Percentiles rank a stretch among this genome's conserved stretches.
These are phyloP conservation scores for Diplodia sapinea DNA, from an alignment of 2,329 filamentous ascomycete genomes.

Conservation along the genomic window DNA sequence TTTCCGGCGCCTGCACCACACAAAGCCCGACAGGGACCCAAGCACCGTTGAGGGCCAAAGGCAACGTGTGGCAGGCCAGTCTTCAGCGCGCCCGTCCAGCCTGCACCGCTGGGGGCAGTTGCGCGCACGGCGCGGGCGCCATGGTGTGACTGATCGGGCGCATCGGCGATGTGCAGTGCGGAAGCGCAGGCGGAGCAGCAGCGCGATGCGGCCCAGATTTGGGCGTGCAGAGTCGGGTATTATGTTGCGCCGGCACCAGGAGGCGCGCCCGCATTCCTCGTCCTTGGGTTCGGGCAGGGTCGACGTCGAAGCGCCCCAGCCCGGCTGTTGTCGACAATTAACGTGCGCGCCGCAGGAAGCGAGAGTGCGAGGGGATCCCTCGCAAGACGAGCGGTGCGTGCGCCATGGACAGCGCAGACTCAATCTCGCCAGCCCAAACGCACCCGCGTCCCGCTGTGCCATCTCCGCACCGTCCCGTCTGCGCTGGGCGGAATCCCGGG, in stretches of 20 bases:
- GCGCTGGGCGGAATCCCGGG: slow-evolving; percentile 18
- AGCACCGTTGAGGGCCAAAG: slow-evolving; percentile 9
- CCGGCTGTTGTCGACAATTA: not conserved
- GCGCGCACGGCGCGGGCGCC: not conserved
- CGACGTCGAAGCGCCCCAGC: not conserved
- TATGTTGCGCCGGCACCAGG: not conserved
- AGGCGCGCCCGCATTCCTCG: slow-evolving; percentile 1
- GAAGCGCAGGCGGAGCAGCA: too few relatives aligned
- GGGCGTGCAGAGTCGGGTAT: slow-evolving; percentile 4
- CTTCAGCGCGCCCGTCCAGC: not conserved
- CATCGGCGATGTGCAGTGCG: slow-evolving; percentile 19
- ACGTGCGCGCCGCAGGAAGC: slow-evolving; percentile 17
- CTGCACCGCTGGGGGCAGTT: too few relatives aligned
- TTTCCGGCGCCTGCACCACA: not conserved
- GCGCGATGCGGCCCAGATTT: too few relatives aligned
- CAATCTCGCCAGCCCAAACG: slow-evolving; percentile 25
- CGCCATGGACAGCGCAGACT: not conserved
- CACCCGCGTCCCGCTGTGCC: slow-evolving; percentile 20
- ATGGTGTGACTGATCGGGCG: slow-evolving; percentile 14
- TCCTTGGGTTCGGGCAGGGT: slow-evolving; percentile 1
- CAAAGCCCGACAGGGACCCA: slow-evolving; percentile 24
- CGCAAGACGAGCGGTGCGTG: not conserved
- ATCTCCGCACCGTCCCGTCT: slow-evolving; percentile 27
- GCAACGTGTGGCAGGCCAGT: not conserved
- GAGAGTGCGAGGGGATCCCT: slow-evolving; percentile 17